Base-by-base conservation (phyloP, 352 stramenopile genomes). In the Pythium biforme region DNA sequence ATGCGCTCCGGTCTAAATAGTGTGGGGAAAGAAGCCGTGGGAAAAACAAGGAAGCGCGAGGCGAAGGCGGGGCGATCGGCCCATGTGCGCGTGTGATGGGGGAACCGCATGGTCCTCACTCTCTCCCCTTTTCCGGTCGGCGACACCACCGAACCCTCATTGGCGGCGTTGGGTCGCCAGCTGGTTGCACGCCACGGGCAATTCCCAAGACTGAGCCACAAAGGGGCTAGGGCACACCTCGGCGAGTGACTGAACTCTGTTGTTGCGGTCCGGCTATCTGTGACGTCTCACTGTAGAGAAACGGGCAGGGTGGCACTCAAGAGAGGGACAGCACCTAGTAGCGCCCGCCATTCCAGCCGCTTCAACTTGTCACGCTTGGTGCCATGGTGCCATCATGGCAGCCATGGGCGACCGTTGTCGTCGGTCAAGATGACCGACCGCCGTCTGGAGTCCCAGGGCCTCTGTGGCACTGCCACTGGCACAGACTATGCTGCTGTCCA, bases 131-230 rank as follows among this genome's bases (percentile, higher is more conserved):
- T 25, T 26, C 6, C 40, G 40, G 40, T 26, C 39, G 15, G 39
- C 40, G 40, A 27, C 40, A 12, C 40, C 40, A 47, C 40, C 40
- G 40, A 47, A 47, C 40, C 40, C 40, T 47, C 40, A 47, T 47
- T 47, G 40, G 40, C 40, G 40, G 20, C 40, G 25, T 47, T 43
- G 37, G 37, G 17, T 14, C 37, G 37, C 37, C 37, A 43, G 37
- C 37, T 43, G 37, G 37, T 43, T 43, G 37, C 37, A 20, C 37
- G 17, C 6, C 40, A 23, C 20, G 39, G 39, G 15, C 40, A 26
- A 25, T 11, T 47, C 40, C n/a, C 37, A 10, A 43, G 19, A 47
- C 25, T 47, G 40, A 47, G 37, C 37, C 37, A 47, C 40, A 47
- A 47, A 47, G 14, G 40, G 40, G 40, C 40, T 47, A 47, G 40